Percentiles rank a stretch among this genome's conserved stretches.
Evolutionary conservation across 345 rosid genomes (phyloP).

Genomic region (Punica granatum): DNA sequence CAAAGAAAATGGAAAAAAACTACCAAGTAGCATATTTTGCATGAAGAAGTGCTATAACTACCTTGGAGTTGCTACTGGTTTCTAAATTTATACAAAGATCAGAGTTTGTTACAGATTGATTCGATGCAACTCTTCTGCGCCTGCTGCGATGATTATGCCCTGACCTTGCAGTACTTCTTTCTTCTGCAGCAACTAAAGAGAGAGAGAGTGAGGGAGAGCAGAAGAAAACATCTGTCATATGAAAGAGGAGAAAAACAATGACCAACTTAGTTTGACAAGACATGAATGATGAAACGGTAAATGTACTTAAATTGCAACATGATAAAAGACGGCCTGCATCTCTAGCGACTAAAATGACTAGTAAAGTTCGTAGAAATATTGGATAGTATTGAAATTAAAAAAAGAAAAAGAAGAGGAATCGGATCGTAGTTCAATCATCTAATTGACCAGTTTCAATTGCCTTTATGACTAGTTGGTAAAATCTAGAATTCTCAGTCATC

Average conservation of each 20-base stretch:
- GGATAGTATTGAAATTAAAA: neutral
- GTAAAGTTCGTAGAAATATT: too few species aligned
- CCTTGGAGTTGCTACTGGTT: conserved; percentile 25
- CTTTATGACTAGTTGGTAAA: neutral
- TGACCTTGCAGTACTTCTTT: conserved; percentile 7
- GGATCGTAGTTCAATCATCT: neutral
- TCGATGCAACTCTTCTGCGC: conserved; percentile 32
- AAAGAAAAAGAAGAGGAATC: neutral
- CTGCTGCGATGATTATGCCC: conserved; percentile 20
- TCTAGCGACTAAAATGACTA: neutral
- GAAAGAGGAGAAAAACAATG: neutral
- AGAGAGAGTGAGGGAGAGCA: neutral
- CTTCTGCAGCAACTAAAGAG: conserved; percentile 15
- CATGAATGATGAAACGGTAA: neutral
- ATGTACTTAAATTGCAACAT: neutral
- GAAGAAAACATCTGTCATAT: neutral
- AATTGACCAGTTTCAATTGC: neutral
- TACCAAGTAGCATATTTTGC: too few species aligned
- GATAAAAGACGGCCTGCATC: neutral
- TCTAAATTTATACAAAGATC: conserved; percentile 51
- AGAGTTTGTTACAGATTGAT: conserved; percentile 23
- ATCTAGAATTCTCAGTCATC: too few species aligned
- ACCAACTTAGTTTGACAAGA: neutral
- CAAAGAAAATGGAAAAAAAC: neutral
- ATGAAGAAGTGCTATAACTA: conserved; percentile 15